These are phyloP conservation scores for Solanum ahanhuiri DNA, from an alignment of 257 asterid species.

Conservation along the genomic window DNA sequence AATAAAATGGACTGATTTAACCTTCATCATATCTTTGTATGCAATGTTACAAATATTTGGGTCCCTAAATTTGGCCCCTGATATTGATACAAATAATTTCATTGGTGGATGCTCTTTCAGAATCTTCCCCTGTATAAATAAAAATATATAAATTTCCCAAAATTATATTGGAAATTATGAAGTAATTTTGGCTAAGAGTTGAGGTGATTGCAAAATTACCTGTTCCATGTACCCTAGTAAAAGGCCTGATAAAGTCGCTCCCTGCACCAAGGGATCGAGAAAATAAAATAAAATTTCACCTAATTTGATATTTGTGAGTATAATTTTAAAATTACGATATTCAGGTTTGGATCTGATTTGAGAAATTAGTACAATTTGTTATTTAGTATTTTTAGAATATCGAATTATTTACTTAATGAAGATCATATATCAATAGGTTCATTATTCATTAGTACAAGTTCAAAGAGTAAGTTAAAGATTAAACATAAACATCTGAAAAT, in stretches of 20 bases:
- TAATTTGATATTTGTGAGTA: no score
- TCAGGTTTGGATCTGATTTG: no score
- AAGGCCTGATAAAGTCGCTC: slow-evolving; percentile 47
- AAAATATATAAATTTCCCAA: not conserved
- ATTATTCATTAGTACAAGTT: no score
- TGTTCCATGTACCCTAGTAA: slow-evolving; percentile 43
- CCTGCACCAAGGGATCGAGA: slow-evolving; percentile 15
- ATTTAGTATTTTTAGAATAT: no score
- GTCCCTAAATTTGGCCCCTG: slow-evolving; percentile 55
- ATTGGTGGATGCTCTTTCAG: slow-evolving; percentile 42
- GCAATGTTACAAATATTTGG: slow-evolving; percentile 38
- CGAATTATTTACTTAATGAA: no score
- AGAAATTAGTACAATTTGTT: no score
- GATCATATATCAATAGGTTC: no score
- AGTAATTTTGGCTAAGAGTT: no score
- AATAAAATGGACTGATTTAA: slow-evolving; percentile 48
- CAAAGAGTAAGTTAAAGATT: no score
- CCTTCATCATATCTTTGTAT: slow-evolving; percentile 39
- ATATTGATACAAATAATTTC: slow-evolving; percentile 38
- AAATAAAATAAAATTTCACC: not conserved
- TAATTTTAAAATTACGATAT: no score
- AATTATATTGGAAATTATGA: not conserved
- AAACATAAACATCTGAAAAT: no score
- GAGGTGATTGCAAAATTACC: not conserved
- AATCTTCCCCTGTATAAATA: slow-evolving; percentile 30